These are phyloP conservation scores for Chytriomyces hyalinus DNA, from an alignment of 192 early-diverging fungal species.

Conservation along the genomic window DNA sequence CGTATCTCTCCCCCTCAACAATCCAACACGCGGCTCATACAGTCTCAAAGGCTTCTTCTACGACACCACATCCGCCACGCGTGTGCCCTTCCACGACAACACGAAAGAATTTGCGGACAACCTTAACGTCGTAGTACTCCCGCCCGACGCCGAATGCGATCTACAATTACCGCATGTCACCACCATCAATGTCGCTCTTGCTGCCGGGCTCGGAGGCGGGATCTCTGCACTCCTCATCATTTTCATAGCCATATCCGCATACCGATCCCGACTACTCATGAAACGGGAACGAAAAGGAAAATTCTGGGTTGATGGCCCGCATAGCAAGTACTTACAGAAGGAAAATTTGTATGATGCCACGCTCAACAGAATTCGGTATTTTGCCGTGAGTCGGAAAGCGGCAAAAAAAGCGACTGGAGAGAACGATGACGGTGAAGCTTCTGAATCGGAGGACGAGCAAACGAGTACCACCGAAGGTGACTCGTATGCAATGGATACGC, in stretches of 20 bases:
- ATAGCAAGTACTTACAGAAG: constrained; percentile 5
- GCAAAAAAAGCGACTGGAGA: neutral
- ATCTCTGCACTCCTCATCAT: neutral
- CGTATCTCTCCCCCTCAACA: neutral
- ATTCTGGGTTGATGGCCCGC: constrained; percentile 31
- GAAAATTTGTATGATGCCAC: constrained; percentile 9
- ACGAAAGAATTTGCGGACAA: neutral
- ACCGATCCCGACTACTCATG: neutral
- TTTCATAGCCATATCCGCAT: neutral
- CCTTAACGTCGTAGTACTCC: neutral
- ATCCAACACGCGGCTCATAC: neutral
- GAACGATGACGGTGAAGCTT: neutral
- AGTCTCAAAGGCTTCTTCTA: neutral
- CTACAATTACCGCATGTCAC: neutral
- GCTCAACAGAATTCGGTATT: constrained; percentile 3
- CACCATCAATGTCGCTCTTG: constrained; percentile 22
- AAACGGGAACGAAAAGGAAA: constrained; percentile 18
- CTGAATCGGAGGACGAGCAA: neutral
- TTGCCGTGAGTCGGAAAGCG: neutral
- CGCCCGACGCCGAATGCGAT: neutral
- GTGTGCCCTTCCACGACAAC: neutral
- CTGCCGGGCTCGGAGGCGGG: constrained; percentile 7
- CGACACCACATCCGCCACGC: neutral
- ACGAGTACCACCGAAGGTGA: neutral
- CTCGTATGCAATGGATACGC: neutral